A percentile compares a stretch with the other conserved stretches of the same genome.
phyloP scores from a whole-genome alignment of 176 grass and related monocot species.

The Cocos nucifera region DNA sequence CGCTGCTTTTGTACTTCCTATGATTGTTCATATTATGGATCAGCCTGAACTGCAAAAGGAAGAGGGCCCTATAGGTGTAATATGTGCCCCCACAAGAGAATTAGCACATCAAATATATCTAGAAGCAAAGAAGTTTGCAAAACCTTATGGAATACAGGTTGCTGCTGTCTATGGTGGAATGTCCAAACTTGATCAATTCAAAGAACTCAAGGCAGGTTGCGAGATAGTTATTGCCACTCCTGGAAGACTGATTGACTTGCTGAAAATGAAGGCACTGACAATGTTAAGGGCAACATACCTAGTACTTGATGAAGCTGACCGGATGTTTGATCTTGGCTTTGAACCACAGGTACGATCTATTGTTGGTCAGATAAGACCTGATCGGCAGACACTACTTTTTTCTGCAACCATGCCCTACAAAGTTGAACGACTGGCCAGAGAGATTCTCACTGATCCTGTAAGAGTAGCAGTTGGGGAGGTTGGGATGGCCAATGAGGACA shows the following conservation, averaged over 20 bases:
- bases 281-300: conserved; percentile 90
- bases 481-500: conserved; percentile 94
- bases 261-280: conserved; percentile 91
- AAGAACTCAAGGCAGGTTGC: conserved; percentile 93
- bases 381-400: conserved; percentile 97
- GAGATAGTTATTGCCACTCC: conserved; percentile 91
- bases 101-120: conserved; percentile 96
- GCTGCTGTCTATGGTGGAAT: conserved; percentile 93
- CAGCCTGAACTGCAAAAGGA: conserved; percentile 96
- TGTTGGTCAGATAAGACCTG: conserved; percentile 94
- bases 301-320: conserved; percentile 95
- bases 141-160: conserved; percentile 85
- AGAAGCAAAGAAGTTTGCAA: conserved; percentile 97
- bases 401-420: conserved; percentile 99
- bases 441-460: conserved; percentile 84
- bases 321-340: conserved; percentile 99
- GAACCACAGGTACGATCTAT: conserved; percentile 93
- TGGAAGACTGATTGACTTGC: conserved; percentile 94
- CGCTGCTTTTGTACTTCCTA: conserved; percentile 93
- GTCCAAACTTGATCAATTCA: conserved; percentile 92
- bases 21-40: conserved; percentile 99
- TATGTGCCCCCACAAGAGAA: conserved; percentile 98
- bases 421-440: conserved; percentile 89
- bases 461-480: conserved; percentile 95
- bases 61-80: conserved; percentile 89